Evolutionary conservation across 148 eudicot species (phyloP), one percentile per base, ranked within the genome.

Genomic region (Nepenthes gracilis): DNA sequence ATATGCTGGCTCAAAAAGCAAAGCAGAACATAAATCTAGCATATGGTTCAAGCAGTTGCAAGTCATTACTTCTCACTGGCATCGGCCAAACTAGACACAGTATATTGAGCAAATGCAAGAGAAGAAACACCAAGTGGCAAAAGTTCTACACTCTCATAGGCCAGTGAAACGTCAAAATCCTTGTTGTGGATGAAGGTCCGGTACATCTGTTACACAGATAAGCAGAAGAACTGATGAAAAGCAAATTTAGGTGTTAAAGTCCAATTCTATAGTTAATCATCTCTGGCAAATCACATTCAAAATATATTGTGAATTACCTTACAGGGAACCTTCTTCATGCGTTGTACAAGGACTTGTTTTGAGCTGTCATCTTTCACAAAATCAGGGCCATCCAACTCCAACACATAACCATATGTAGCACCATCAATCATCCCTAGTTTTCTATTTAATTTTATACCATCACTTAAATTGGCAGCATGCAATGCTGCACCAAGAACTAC

Each of bases 401-500:
- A 72, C 70, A 89, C 75, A 80, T 79, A 89, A 57, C 99, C 97
- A 67, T 94, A 94, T 32, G 78, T 75, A 63, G 99, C 79, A 50
- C 99, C 99, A 77, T 89, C 99, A 70, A 89, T 62, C 90, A 94
- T 94, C 60, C 97, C 99, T 36, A 94, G 76, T 74, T 94, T 94
- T 67, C 97, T 86, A 56, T 94, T 94, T 67, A 93, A 74, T 74
- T 94, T 94, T 34, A 94, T 89, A 59, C 97, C 99, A 71, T 94
- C 99, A 74, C 99, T 94, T 71, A 94, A 56, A 78, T 94, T 94
- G 47, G 99, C 97, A 58, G 99, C 95, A 71, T 81, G 88, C 61
- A 94, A 75, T 57, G 99, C 85, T 35, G 99, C 90, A 64, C 99
- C 99, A 64, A 94, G 90, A 74, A 81, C 95, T 54, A 74, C 79